Base-by-base conservation (phyloP, 2,329 filamentous ascomycete genomes). In the Xylaria sp. region DNA sequence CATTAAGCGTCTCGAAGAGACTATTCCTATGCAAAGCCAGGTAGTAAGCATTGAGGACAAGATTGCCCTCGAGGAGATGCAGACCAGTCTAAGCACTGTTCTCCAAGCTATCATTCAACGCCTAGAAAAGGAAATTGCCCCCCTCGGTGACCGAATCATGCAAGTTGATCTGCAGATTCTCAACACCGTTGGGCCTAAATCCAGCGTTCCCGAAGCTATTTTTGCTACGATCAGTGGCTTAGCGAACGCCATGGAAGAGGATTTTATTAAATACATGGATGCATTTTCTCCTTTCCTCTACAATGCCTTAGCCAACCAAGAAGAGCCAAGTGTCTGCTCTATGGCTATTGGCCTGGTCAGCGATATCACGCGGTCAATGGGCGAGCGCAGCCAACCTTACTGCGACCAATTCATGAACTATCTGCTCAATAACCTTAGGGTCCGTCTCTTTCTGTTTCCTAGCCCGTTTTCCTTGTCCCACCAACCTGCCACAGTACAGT, bases 341-440 rank as follows among this genome's bases (percentile, higher is more conserved):
- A 97, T 98, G 90, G 95, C 96, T 76, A 97, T 99, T 80, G 96
- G 96, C 75, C 88, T 99, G 65, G 95, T 98, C 74, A 97, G 95
- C 80, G 96, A 99, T 79, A 96, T 99, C 76, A 95, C 94, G 61
- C 91, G 96, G 75, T 96, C 95, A 17, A 86, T 98, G 79, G 93
- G 94, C 79, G 91, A 94, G 79, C 92, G 92, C 80, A 93, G 95
- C 77, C 93, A 97, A 82, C 96, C 95, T 66, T 98, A 92, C 85
- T 99, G 96, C 82, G 96, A 99, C 77, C 89, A 90, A 73, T 97
- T 98, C 81, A 99, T 99, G 96, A 99, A 99, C 86, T 92, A 96
- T 79, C 86, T 99, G 67, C 88, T 99, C 71, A 94, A 93, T 85
- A 97, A 97, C 82, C 84, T 99, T 49, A 89, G 93, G 80, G 91